Conservation (phyloP, 1,139 yeast genomes). For the Kodamaea fungicola region DNA sequence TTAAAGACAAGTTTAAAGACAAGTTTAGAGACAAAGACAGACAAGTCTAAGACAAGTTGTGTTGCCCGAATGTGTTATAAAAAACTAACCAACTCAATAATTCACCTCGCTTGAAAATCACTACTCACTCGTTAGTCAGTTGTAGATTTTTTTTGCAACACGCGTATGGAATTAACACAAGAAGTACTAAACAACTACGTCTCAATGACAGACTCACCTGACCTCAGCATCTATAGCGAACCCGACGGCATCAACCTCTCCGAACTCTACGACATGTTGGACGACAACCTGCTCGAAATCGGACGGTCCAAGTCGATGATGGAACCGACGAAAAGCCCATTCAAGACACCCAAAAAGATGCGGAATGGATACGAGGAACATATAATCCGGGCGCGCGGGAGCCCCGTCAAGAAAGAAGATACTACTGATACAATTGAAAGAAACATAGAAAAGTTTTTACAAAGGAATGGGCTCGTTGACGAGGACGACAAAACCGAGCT, state of each 20-base stretch:
- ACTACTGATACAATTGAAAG: conserved; percentile 11
- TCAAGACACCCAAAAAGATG: conserved; percentile 13
- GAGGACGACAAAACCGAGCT: conserved; percentile 22
- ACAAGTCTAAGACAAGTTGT: too few relatives aligned
- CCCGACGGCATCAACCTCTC: conserved; percentile 8
- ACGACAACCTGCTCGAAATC: conserved; percentile 14
- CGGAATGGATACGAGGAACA: conserved; percentile 20
- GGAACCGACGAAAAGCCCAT: conserved; percentile 13
- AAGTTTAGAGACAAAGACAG: too few relatives aligned
- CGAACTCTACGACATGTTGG: conserved; percentile 13
- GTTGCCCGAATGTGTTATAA: too few relatives aligned
- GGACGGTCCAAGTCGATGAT: conserved; percentile 10
- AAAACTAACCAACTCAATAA: too few relatives aligned
- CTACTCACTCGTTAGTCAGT: too few relatives aligned
- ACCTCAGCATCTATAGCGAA: conserved; percentile 13
- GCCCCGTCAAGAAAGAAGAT: conserved; percentile 11
- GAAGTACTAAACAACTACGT: conserved; percentile 14
- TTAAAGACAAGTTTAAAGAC: too few relatives aligned
- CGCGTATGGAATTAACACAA: conserved; percentile 14
- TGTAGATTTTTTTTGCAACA: conserved; percentile 3
- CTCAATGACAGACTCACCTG: conserved; percentile 6
- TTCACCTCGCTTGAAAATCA: too few relatives aligned
- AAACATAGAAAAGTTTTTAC: conserved; percentile 10
- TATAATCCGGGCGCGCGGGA: conserved; percentile 14
- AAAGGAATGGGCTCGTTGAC: conserved; percentile 5